Evolutionary conservation across 2,329 filamentous ascomycete species (phyloP).

Genomic region (Ophioceras dolichostomum): DNA sequence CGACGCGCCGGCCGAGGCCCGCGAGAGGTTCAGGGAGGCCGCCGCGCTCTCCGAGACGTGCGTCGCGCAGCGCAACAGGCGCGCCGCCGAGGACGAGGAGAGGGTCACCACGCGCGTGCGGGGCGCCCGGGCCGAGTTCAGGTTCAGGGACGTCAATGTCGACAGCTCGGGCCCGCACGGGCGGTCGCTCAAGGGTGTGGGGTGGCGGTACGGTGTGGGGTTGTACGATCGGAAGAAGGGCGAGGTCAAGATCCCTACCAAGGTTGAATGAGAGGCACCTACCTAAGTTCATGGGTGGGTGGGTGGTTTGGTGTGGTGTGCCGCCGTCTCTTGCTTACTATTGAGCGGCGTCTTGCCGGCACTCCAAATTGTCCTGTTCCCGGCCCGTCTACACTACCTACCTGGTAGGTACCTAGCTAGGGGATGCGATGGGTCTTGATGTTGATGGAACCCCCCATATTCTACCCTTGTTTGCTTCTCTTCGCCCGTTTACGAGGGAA

Average conservation of each 20-base stretch:
- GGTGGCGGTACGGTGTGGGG: slow-evolving; percentile 53
- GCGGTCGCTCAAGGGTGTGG: slow-evolving; percentile 36
- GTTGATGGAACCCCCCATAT: no score
- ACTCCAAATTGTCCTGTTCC: no score
- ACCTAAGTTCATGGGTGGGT: no score
- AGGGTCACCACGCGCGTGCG: slow-evolving; percentile 28
- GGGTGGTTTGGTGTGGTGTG: no score
- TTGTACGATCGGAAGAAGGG: slow-evolving; percentile 50
- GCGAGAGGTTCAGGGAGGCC: slow-evolving; percentile 23
- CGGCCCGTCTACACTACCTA: no score
- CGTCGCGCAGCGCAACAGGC: slow-evolving; percentile 20
- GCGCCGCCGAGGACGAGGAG: slow-evolving; percentile 21
- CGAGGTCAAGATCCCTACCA: slow-evolving; percentile 55
- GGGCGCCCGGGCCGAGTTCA: slow-evolving; percentile 42
- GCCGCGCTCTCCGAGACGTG: slow-evolving; percentile 25
- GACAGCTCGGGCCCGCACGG: slow-evolving; percentile 44
- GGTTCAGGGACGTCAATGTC: slow-evolving; percentile 46
- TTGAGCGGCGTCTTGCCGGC: no score
- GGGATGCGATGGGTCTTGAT: no score
- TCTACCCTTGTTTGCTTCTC: no score
- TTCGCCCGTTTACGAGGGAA: no score
- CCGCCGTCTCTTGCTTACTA: no score
- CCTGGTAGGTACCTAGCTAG: no score
- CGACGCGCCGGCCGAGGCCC: slow-evolving; percentile 20
- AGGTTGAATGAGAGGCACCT: slow-evolving; percentile 45